Evolutionary conservation across 73 alveolate genomes (phyloP), one percentile per base, ranked within the genome.

Genomic region (Paramecium octaurelia): DNA sequence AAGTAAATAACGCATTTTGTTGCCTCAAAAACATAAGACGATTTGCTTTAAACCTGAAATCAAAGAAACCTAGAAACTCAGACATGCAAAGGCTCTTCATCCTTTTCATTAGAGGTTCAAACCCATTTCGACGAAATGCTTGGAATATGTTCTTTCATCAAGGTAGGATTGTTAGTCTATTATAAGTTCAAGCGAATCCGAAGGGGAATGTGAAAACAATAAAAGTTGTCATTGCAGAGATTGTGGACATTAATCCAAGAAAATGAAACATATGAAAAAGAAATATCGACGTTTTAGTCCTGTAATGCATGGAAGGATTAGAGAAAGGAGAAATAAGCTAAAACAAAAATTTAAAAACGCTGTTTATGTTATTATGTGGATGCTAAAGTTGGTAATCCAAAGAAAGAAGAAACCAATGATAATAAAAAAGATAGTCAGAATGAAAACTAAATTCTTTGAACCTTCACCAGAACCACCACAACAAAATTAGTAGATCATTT

Each of bases 211-310:
- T 31, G 84, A 64, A 5, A 64, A 64, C 12, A 64, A 64, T 64
- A 64, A 64, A 64, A 64, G 84, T 64, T 64, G 84, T 34, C 84
- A 64, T 34, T 64, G 84, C n/a, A 64, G 48, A 42, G 84, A 64
- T 64, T 64, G 84, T 34, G 84, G 84, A 64, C 84, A 64, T 24
- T 27, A 64, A 64, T 64, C 84, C 50, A 12, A 64, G 27, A 64
- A 64, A 64, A 64, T 64, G 84, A 64, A 64, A 64, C 46, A 64
- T 3, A 64, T 64, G 84, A 64, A 64, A 64, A 64, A 34, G 84
- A 64, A 64, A 34, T 64, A 31, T 64, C 8, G 84, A 34, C 84
- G 46, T 12, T 64, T 64, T 34, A 64, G 84, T 64, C 84, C 84
- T 14, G 84, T 64, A 4, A 64, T 64, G 84, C 84, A 64, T 64